phyloP scores from a whole-genome alignment of 306 rosid species.

The Pyrus pyrifolia region DNA sequence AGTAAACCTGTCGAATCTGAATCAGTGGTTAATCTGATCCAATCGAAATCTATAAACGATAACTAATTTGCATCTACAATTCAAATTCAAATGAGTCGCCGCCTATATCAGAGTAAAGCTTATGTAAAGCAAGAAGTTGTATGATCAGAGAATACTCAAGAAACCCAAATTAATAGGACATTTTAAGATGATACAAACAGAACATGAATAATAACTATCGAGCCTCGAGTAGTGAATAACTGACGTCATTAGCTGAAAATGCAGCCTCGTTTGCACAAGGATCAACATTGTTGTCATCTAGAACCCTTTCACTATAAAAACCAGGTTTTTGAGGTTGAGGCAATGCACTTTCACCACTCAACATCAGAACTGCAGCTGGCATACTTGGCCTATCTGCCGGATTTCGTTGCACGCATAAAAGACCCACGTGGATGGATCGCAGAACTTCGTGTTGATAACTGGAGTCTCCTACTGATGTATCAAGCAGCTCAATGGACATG shows the following conservation, averaged over 20 bases:
- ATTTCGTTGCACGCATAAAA: slow-evolving; percentile 9
- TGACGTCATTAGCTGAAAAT: background rate
- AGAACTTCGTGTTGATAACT: slow-evolving; percentile 6
- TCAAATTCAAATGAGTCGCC: no score
- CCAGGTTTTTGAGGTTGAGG: slow-evolving; percentile 13
- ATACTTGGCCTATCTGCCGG: slow-evolving; percentile 22
- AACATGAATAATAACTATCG: background rate
- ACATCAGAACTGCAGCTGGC: slow-evolving; percentile 16
- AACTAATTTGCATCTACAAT: no score
- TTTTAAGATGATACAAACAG: background rate
- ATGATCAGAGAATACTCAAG: background rate
- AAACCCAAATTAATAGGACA: background rate
- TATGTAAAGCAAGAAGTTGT: background rate
- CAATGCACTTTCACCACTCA: slow-evolving; percentile 7
- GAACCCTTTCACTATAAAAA: background rate
- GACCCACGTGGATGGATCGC: slow-evolving; percentile 8
- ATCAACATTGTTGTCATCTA: background rate
- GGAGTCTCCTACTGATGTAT: background rate
- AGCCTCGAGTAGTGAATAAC: background rate
- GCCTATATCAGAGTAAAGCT: background rate
- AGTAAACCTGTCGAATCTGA: no score
- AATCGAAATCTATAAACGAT: no score
- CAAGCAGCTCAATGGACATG: slow-evolving; percentile 15
- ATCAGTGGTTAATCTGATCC: no score
- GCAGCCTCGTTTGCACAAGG: background rate